These are phyloP conservation scores for Telopea speciosissima DNA, from an alignment of 177 flowering plant species.

Conservation along the genomic window DNA sequence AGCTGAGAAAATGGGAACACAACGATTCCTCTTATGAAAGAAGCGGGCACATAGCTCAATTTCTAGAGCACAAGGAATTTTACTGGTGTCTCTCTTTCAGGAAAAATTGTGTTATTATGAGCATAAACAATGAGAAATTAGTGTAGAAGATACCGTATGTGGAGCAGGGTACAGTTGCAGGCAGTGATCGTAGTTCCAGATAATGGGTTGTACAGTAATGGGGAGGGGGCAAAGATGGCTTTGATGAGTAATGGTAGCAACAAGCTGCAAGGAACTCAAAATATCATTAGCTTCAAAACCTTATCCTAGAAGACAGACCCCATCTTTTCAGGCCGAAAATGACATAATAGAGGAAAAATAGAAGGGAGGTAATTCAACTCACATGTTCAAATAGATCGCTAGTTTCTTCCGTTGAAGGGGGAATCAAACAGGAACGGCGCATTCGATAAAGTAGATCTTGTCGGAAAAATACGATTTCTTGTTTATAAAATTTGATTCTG, in stretches of 20 bases:
- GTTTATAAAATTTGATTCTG: slow-evolving; percentile 87
- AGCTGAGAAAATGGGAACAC: not conserved
- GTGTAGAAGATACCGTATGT: slow-evolving; percentile 53
- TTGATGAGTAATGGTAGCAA: slow-evolving; percentile 90
- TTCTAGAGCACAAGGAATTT: not conserved
- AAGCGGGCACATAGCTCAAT: not conserved
- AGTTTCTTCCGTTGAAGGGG: slow-evolving; percentile 89
- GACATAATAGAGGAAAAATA: not conserved
- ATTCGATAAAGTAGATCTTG: slow-evolving; percentile 88
- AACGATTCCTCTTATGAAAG: not conserved
- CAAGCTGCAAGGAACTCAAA: slow-evolving; percentile 58
- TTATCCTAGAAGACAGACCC: not conserved
- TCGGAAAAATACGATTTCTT: slow-evolving; percentile 90
- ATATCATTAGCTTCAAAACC: not conserved
- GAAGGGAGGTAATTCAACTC: slow-evolving; percentile 13
- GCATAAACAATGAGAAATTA: slow-evolving; percentile 1
- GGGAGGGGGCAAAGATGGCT: slow-evolving; percentile 99
- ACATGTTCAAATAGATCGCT: slow-evolving; percentile 92
- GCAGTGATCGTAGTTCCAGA: slow-evolving; percentile 93
- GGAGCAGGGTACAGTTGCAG: slow-evolving; percentile 85
- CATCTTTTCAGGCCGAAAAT: slow-evolving; percentile 1
- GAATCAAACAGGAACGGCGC: slow-evolving; percentile 80
- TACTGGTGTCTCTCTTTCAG: no score
- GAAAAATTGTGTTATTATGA: not conserved
- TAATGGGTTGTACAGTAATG: slow-evolving; percentile 75